These are phyloP conservation scores for Zymoseptoria brevis DNA, from an alignment of 2,329 filamentous ascomycete species.

Conservation along the genomic window DNA sequence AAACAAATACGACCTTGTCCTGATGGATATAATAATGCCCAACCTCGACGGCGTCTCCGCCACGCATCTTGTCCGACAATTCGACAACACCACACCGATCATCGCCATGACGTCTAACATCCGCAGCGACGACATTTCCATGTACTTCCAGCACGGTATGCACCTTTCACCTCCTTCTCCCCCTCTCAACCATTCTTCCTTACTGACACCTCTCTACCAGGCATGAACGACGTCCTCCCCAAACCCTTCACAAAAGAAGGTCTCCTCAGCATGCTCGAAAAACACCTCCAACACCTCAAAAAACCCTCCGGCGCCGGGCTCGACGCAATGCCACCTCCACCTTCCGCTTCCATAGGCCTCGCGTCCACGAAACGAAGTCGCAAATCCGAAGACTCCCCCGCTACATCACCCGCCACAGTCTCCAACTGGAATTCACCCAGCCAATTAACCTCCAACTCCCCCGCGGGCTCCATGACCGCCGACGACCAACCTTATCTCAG, in stretches of 20 bases:
- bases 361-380: constrained; percentile 48
- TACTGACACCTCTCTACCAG: constrained; percentile 45
- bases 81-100: constrained; percentile 73
- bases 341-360: constrained; percentile 23
- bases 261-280: constrained; percentile 71
- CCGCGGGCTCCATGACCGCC: constrained; percentile 41
- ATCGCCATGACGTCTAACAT: constrained; percentile 99
- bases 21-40: constrained; percentile 78
- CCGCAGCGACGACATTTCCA: constrained; percentile 87
- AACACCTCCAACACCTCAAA: constrained; percentile 77
- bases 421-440: constrained; percentile 59
- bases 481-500: constrained; percentile 41
- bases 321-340: constrained; percentile 43
- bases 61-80: constrained; percentile 84
- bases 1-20: constrained; percentile 54
- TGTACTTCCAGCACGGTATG: constrained; percentile 97
- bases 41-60: constrained; percentile 91
- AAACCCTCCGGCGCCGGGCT: constrained; percentile 39
- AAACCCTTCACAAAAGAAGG: constrained; percentile 92
- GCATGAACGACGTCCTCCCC: constrained; percentile 94
- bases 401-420: constrained; percentile 52
- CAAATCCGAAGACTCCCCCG: constrained; percentile 56
- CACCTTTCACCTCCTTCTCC: no score
- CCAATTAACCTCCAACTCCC: constrained; percentile 50
- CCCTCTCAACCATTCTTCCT: no score